A percentile compares a stretch with the other conserved stretches of the same genome.
Conservation (phyloP, 2,329 filamentous ascomycete genomes). For the Paracorniculantispora psalliotae region DNA sequence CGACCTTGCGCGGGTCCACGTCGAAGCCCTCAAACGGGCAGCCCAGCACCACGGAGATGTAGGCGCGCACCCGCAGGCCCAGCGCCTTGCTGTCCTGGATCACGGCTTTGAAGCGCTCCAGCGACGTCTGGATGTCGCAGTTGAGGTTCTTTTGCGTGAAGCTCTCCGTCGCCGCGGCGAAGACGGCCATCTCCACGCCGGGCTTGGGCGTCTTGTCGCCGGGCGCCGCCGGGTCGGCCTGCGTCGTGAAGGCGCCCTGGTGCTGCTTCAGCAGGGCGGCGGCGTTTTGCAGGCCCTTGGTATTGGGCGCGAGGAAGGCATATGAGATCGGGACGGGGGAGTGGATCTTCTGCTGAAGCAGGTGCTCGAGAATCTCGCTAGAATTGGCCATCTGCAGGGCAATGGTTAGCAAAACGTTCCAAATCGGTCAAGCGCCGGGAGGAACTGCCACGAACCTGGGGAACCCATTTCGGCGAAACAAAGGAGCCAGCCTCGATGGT, state of each 20-base stretch:
- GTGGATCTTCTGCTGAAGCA: constrained; percentile 53
- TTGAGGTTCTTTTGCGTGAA: constrained; percentile 82
- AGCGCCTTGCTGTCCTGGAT: constrained; percentile 61
- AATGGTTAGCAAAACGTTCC: constrained; percentile 14
- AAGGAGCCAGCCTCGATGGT: constrained; percentile 80
- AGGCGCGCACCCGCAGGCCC: constrained; percentile 67
- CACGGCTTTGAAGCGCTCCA: constrained; percentile 64
- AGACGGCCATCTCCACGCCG: constrained; percentile 68
- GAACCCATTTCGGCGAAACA: constrained; percentile 79
- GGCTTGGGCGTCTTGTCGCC: constrained; percentile 38
- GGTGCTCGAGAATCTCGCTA: constrained; percentile 64
- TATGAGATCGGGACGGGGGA: constrained; percentile 60
- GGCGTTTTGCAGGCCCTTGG: constrained; percentile 64
- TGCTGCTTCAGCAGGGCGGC: constrained; percentile 47
- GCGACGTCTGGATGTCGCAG: constrained; percentile 69
- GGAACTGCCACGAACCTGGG: constrained; percentile 55
- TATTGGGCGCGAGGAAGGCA: constrained; percentile 76
- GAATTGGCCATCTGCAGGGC: constrained; percentile 68
- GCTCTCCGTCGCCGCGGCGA: constrained; percentile 74
- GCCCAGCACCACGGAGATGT: constrained; percentile 75
- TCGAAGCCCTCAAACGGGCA: constrained; percentile 70
- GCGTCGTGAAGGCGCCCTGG: constrained; percentile 45
- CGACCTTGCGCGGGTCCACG: constrained; percentile 58
- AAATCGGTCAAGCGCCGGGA: not conserved
- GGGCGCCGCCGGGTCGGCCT: constrained; percentile 38